A percentile compares a stretch with the other conserved stretches of the same genome.
Conservation (phyloP, 192 early-diverging fungal genomes). For the Backusella psychrophila region DNA sequence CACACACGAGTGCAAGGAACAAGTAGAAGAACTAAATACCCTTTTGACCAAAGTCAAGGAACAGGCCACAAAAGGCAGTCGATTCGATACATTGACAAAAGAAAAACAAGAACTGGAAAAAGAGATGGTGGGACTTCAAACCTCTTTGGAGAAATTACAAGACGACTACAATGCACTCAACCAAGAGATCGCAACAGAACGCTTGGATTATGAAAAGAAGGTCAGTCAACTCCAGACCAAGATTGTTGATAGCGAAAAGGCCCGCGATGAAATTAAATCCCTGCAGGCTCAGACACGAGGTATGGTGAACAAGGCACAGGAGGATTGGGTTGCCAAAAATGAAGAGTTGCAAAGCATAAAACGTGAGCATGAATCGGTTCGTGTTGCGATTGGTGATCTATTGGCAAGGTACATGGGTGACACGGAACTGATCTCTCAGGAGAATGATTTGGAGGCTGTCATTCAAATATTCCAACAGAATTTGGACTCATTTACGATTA, state of each 20-base stretch:
- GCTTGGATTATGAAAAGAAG: neutral
- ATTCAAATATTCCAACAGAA: neutral
- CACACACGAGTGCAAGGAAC: neutral
- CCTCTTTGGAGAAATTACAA: neutral
- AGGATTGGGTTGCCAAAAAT: conserved; percentile 35
- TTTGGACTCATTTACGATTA: neutral
- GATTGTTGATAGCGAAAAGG: conserved; percentile 25
- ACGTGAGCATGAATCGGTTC: neutral
- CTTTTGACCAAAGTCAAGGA: neutral
- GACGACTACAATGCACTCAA: neutral
- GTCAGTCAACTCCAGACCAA: conserved; percentile 7
- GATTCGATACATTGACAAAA: neutral
- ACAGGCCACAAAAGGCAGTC: too few species aligned
- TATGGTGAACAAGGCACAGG: conserved; percentile 27
- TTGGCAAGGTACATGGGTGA: neutral
- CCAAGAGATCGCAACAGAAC: neutral
- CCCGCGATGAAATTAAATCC: conserved; percentile 28
- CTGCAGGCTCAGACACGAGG: conserved; percentile 22
- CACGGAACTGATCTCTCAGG: neutral
- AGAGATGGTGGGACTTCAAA: neutral
- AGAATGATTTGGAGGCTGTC: neutral
- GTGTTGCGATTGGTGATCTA: neutral
- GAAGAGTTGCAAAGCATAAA: conserved; percentile 18
- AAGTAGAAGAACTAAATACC: neutral
- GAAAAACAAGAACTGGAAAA: neutral